These are phyloP conservation scores for Phytophthora europaea DNA, from an alignment of 352 stramenopile genomes.

Conservation along the genomic window DNA sequence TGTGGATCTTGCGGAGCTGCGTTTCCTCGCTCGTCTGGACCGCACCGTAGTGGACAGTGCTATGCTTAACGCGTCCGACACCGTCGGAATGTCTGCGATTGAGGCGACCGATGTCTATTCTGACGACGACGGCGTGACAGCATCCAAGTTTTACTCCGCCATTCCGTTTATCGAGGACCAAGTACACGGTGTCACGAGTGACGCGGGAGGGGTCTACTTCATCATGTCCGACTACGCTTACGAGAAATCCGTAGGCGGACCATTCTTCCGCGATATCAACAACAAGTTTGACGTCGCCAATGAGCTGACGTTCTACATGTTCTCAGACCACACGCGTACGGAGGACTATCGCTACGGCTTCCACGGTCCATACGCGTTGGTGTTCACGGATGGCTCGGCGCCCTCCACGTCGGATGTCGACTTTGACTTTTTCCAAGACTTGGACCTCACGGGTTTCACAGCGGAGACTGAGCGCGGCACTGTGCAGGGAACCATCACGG, in stretches of 20 bases:
- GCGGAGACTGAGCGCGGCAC: constrained; percentile 38
- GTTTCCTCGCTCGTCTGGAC: constrained; percentile 55
- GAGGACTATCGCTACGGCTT: constrained; percentile 66
- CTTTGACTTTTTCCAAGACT: constrained; percentile 59
- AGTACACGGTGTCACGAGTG: constrained; percentile 44
- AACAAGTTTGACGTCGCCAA: constrained; percentile 56
- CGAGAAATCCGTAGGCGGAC: constrained; percentile 50
- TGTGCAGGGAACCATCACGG: constrained; percentile 42
- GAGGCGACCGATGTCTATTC: constrained; percentile 53
- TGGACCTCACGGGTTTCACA: constrained; percentile 49
- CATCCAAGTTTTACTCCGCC: constrained; percentile 51
- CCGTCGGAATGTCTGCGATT: constrained; percentile 37
- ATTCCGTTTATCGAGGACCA: constrained; percentile 42
- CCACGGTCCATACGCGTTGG: constrained; percentile 57
- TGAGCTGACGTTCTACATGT: constrained; percentile 66
- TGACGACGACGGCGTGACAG: constrained; percentile 35
- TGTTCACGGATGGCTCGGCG: constrained; percentile 45
- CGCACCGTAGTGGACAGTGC: constrained; percentile 37
- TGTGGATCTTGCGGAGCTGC: constrained; percentile 45
- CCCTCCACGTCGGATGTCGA: constrained; percentile 34
- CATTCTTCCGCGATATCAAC: constrained; percentile 70
- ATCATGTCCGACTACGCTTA: constrained; percentile 55
- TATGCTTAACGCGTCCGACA: constrained; percentile 37
- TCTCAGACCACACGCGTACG: constrained; percentile 61
- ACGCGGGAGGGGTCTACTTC: constrained; percentile 53